These are phyloP conservation scores for Schizochytrium sp. DNA, from an alignment of 108 stramenopile genomes.

Conservation along the genomic window DNA sequence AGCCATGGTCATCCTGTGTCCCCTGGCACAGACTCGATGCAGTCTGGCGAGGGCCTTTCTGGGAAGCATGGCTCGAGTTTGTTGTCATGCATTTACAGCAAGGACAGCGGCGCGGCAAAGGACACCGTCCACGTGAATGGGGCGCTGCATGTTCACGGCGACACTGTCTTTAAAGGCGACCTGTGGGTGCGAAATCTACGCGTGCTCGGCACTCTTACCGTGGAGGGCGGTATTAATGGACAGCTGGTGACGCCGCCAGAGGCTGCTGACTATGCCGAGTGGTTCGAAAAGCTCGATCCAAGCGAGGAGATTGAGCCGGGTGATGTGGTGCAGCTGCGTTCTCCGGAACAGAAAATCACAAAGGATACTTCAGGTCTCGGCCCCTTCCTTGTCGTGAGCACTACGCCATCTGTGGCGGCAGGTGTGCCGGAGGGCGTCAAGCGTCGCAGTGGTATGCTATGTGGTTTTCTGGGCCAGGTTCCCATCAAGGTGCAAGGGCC, in stretches of 20 bases:
- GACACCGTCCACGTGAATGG: not conserved
- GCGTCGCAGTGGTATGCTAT: not conserved
- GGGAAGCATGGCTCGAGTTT: not conserved
- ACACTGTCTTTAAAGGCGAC: not conserved
- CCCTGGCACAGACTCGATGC: not conserved
- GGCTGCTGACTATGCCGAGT: constrained; percentile 20
- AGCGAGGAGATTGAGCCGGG: not conserved
- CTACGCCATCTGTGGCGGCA: constrained; percentile 2
- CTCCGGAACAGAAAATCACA: not conserved
- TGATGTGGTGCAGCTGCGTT: not conserved
- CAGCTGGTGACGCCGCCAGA: not conserved
- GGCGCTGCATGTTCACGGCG: not conserved
- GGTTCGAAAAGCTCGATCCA: not conserved
- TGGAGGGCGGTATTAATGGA: not conserved
- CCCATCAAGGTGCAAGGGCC: not conserved
- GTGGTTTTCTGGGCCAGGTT: constrained; percentile 17
- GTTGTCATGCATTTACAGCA: not conserved
- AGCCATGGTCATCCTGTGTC: not conserved
- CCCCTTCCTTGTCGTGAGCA: not conserved
- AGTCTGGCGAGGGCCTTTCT: not conserved
- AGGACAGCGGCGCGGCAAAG: not conserved
- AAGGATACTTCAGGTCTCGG: not conserved
- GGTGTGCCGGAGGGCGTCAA: not conserved
- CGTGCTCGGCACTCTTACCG: not conserved
- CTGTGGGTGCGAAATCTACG: not conserved